Percentiles rank a stretch among this genome's conserved stretches.
Evolutionary conservation across 306 rosid genomes (phyloP).

Genomic region (Sindora glabra): DNA sequence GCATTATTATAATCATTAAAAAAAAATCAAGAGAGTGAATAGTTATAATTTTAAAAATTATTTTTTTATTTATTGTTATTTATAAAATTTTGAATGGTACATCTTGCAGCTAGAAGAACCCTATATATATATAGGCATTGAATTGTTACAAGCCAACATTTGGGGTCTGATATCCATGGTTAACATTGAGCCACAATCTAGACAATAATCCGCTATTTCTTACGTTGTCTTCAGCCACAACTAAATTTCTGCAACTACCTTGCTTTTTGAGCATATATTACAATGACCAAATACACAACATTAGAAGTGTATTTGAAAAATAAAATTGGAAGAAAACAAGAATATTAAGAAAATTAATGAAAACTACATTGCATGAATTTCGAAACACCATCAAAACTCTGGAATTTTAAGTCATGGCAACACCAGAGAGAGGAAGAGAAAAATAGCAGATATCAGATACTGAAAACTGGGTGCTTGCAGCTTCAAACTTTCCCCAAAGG

Average conservation of each 20-base stretch:
- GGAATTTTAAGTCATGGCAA: slow-evolving; percentile 19
- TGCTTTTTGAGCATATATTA: neutral
- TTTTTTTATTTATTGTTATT: no score
- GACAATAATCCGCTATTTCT: no score
- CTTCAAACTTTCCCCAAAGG: slow-evolving; percentile 35
- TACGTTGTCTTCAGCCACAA: neutral
- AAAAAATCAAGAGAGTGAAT: no score
- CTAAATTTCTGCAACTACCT: neutral
- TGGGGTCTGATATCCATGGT: no score
- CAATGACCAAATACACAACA: neutral
- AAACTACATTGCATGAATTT: slow-evolving; percentile 26
- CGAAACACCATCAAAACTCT: slow-evolving; percentile 7
- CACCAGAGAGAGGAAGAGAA: slow-evolving; percentile 23
- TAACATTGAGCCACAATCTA: no score
- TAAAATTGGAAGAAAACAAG: neutral
- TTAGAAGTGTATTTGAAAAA: neutral
- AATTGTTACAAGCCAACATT: no score
- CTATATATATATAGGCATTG: no score
- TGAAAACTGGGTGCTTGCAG: slow-evolving; percentile 35
- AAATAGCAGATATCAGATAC: slow-evolving; percentile 22
- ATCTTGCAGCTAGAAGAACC: no score
- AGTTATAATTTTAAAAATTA: no score
- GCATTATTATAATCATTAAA: no score
- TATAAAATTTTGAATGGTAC: no score
- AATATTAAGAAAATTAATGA: slow-evolving; percentile 12